Evolutionary conservation across 306 rosid species (phyloP), one percentile per base, ranked within the genome.

Genomic region (Albizia julibrissin): DNA sequence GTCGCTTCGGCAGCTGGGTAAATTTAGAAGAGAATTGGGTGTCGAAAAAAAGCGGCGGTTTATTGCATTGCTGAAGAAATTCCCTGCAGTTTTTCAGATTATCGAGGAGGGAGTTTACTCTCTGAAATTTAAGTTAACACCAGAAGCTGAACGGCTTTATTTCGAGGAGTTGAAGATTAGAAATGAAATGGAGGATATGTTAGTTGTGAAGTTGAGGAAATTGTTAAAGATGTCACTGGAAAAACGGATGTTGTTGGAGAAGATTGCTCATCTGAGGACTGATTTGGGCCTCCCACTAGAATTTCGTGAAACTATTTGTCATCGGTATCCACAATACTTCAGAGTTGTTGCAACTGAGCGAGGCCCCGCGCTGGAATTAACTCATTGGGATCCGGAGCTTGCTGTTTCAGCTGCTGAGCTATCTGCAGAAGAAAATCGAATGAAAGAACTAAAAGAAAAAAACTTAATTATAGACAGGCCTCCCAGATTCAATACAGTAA

Each of bases 321-420:
- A 86, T 56, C 87, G 94, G 34, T 94, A 94, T 76, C 96, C 97
- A 0, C 96, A 94, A 22, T 94, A 84, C 81, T 94, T 92, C 80
- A 86, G 82, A 84, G 94, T 94, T 66, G 97, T 92, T 72, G 88
- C 89, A 54, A 94, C 98, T 24, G 93, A 69, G 46, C 67, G 91
- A 18, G 98, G 98, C 39, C 96, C 93, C 7, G 94, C 97, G 0
- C 86, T 94, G 40, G 98, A 94, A 46, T 89, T 94, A 83, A 94
- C 94, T 43, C 92, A 91, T 76, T 92, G 97, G 98, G 98, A 94
- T 87, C 96, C 98, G 16, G 89, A 94, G 82, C 93, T 94, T 80
- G 98, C 97, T 3, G 94, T 94, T 80, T 92, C 97, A 24, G 98
- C 96, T 0, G 92, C 94, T 13, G 97, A 94, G 90, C 66, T 94